A percentile compares a stretch with the other conserved stretches of the same genome.
Conservation (phyloP, 768 basidiomycete genomes). For the Leccinum longicurvipes region DNA sequence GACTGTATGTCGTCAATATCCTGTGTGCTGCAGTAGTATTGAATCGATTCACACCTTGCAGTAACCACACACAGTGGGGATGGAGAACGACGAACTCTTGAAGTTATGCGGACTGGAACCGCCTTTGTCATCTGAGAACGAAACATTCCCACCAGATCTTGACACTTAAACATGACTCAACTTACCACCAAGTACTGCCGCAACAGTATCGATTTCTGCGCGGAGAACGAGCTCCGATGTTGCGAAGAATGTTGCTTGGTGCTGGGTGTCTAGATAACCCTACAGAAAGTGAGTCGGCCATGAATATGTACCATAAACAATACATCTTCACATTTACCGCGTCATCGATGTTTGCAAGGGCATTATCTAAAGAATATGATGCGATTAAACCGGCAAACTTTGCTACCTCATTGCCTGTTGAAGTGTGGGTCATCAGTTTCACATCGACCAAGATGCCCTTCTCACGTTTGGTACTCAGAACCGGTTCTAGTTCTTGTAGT, state of each 20-base stretch:
- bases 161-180: not conserved
- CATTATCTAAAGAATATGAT: slow-evolving; percentile 45
- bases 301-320: not conserved
- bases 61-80: slow-evolving; percentile 77
- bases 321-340: slow-evolving; percentile 21
- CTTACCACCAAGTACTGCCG: slow-evolving; percentile 61
- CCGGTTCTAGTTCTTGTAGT: slow-evolving; percentile 56
- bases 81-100: slow-evolving; percentile 83
- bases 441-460: slow-evolving; percentile 1
- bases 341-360: slow-evolving; percentile 52
- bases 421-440: slow-evolving; percentile 5
- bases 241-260: slow-evolving; percentile 52
- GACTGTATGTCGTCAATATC: slow-evolving; percentile 41
- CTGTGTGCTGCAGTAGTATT: not conserved
- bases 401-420: slow-evolving; percentile 52
- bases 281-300: slow-evolving; percentile 26
- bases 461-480: slow-evolving; percentile 63
- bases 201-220: slow-evolving; percentile 63
- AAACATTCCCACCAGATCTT: slow-evolving; percentile 10
- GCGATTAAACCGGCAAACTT: slow-evolving; percentile 45
- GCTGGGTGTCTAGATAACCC: slow-evolving; percentile 62
- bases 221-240: slow-evolving; percentile 56
- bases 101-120: slow-evolving; percentile 69
- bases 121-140: slow-evolving; percentile 65
- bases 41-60: slow-evolving; percentile 56